Conservation (phyloP, 1,139 yeast species). For the Hyphopichia khmerensis region DNA sequence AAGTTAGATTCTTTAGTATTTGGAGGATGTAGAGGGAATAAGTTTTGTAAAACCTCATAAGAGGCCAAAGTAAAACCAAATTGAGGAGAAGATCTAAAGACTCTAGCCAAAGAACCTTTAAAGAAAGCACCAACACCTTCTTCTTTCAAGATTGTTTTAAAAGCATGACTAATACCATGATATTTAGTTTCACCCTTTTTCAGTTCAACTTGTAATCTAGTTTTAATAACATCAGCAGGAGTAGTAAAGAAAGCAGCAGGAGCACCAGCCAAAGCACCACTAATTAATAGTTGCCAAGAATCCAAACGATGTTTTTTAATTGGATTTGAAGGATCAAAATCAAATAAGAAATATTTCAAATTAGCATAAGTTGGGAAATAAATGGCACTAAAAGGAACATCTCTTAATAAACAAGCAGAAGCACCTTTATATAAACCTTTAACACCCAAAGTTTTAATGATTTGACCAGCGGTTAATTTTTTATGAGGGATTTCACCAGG, state of each 20-base stretch:
- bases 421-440: slow-evolving; percentile 91
- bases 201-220: slow-evolving; percentile 87
- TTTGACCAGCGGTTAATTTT: slow-evolving; percentile 62
- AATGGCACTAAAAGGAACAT: slow-evolving; percentile 95
- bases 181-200: slow-evolving; percentile 77
- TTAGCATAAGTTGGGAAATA: slow-evolving; percentile 98
- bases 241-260: slow-evolving; percentile 97
- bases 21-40: slow-evolving; percentile 49
- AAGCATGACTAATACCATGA: slow-evolving; percentile 75
- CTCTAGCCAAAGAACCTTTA: slow-evolving; percentile 96
- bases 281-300: slow-evolving; percentile 77
- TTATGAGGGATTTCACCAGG: slow-evolving; percentile 51
- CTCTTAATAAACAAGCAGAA: slow-evolving; percentile 86
- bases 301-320: slow-evolving; percentile 55
- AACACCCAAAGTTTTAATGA: slow-evolving; percentile 77
- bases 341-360: slow-evolving; percentile 76
- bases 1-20: slow-evolving; percentile 45
- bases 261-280: slow-evolving; percentile 97
- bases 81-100: slow-evolving; percentile 93
- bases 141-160: slow-evolving; percentile 67
- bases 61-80: slow-evolving; percentile 97
- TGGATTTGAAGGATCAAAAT: slow-evolving; percentile 70
- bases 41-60: slow-evolving; percentile 71
- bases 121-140: slow-evolving; percentile 81
- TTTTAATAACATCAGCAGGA: slow-evolving; percentile 95